These are phyloP conservation scores for Porphyridium purpureum DNA, from an alignment of 23 red algal species.

Conservation along the genomic window DNA sequence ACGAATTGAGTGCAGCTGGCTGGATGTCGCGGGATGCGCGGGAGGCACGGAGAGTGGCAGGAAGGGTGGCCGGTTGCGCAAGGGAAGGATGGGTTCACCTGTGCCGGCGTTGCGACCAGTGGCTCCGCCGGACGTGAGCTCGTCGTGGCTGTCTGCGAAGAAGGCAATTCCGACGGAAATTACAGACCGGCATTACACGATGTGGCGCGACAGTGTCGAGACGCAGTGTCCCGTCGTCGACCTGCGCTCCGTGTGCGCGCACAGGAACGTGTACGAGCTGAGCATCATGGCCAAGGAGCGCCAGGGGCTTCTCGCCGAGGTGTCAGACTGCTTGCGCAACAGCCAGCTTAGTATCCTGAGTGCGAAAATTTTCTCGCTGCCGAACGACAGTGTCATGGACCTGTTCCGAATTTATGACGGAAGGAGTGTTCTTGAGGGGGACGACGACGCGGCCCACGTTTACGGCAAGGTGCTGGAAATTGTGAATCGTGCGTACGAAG, in stretches of 20 bases:
- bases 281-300: slow-evolving; percentile 83
- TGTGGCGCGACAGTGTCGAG: slow-evolving; percentile 50
- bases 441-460: slow-evolving; percentile 18
- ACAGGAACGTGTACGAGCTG: slow-evolving; percentile 32
- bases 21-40: no score
- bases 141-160: no score
- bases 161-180: slow-evolving; percentile 72
- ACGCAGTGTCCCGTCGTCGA: slow-evolving; percentile 64
- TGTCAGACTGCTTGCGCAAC: slow-evolving; percentile 53
- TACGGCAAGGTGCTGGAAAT: slow-evolving; percentile 54
- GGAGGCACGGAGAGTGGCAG: no score
- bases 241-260: slow-evolving; percentile 28
- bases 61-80: no score
- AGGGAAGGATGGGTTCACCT: no score
- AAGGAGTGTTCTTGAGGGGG: slow-evolving; percentile 27
- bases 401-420: slow-evolving; percentile 67
- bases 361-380: slow-evolving; percentile 78
- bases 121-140: no score
- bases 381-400: slow-evolving; percentile 82
- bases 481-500: no score
- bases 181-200: slow-evolving; percentile 66
- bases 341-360: slow-evolving; percentile 38
- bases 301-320: slow-evolving; percentile 54
- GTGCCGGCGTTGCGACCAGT: no score
- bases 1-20: no score